A percentile compares a stretch with the other conserved stretches of the same genome.
Evolutionary conservation across 1,139 yeast species (phyloP).

Genomic region (Suhomyces ambrosiae): DNA sequence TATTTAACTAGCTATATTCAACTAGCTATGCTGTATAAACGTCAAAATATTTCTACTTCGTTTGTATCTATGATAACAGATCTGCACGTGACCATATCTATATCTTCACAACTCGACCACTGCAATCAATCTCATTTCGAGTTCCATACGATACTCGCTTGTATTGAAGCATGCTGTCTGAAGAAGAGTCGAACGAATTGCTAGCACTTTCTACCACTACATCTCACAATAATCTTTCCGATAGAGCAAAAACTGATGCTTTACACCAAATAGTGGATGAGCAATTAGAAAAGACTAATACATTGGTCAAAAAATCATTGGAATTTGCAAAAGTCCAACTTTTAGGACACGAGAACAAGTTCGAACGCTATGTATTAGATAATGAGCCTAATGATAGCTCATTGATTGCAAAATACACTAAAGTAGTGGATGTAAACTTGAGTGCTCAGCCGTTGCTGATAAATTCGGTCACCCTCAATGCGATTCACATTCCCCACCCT

Average conservation of each 20-base stretch:
- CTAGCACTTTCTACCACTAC: constrained; percentile 12
- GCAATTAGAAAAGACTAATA: constrained; percentile 21
- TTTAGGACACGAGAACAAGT: constrained; percentile 28
- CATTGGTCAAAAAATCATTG: constrained; percentile 25
- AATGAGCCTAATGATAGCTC: constrained; percentile 60
- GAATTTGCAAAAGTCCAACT: constrained; percentile 31
- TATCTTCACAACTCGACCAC: too few species aligned
- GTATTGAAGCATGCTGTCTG: constrained; percentile 13
- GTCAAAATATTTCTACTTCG: too few species aligned
- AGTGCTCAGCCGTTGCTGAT: constrained; percentile 28
- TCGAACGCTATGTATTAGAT: constrained; percentile 42
- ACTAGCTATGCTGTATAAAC: too few species aligned
- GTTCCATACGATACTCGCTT: too few species aligned
- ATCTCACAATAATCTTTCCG: constrained; percentile 1
- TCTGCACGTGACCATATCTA: not conserved
- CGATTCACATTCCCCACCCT: constrained; percentile 58
- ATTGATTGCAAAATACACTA: constrained; percentile 50
- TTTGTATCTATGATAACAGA: too few species aligned
- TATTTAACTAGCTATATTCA: too few species aligned
- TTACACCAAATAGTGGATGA: constrained; percentile 4
- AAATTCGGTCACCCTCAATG: constrained; percentile 39
- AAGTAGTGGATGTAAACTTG: constrained; percentile 40
- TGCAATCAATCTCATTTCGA: not conserved
- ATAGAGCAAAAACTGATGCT: constrained; percentile 3
- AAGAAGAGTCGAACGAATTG: constrained; percentile 13